These are phyloP conservation scores for Syzygium jambos DNA, from an alignment of 345 rosid species.

Conservation along the genomic window DNA sequence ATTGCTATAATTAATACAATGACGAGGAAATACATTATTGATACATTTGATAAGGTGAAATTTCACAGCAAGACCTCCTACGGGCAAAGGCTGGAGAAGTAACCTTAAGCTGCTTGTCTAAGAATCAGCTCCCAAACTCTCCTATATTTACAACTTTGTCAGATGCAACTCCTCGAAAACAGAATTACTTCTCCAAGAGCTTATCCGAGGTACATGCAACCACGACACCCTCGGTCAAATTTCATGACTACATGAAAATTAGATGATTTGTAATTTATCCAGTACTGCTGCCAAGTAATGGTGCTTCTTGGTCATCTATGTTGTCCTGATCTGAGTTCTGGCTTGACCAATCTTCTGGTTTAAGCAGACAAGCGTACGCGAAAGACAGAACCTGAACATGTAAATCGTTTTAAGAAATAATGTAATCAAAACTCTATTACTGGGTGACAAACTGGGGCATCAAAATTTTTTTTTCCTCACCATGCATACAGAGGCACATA, in stretches of 20 bases:
- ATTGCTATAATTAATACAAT: not conserved
- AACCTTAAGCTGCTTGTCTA: not conserved
- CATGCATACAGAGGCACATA: conserved; percentile 39
- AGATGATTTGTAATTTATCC: not conserved
- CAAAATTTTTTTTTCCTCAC: conserved; percentile 7
- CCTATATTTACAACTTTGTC: not conserved
- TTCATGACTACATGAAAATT: not conserved
- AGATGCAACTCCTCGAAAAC: not conserved
- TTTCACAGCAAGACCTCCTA: not conserved
- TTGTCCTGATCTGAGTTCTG: not conserved
- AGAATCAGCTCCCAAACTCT: not conserved
- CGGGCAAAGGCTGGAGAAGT: not conserved
- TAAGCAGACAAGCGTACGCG: conserved; percentile 23
- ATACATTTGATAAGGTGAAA: not conserved
- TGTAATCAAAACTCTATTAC: not conserved
- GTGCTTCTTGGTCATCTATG: conserved; percentile 22
- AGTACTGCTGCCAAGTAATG: conserved; percentile 11
- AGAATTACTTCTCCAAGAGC: not conserved
- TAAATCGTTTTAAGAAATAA: not conserved
- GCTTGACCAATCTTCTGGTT: conserved; percentile 4
- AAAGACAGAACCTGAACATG: conserved; percentile 24
- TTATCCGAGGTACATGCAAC: not conserved
- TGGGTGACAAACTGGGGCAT: not conserved
- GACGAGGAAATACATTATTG: not conserved
- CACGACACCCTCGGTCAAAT: not conserved